Percentiles rank a stretch among this genome's conserved stretches.
Conservation (phyloP, 176 grass and related monocot genomes). For the Zizania latifolia region DNA sequence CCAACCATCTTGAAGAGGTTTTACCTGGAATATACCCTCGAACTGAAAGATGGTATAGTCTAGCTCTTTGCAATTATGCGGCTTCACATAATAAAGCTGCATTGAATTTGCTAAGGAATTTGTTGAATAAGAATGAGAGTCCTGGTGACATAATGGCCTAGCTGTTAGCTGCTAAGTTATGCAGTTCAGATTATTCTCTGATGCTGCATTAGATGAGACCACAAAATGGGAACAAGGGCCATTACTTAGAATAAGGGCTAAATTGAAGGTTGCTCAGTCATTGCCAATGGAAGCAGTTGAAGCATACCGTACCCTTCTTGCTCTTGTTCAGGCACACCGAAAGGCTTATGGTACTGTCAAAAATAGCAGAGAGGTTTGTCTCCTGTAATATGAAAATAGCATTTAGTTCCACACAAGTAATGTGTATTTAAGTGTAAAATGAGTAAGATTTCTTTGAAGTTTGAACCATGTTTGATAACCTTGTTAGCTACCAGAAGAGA, state of each 20-base stretch:
- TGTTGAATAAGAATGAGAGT: slow-evolving; percentile 71
- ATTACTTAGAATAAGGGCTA: slow-evolving; percentile 77
- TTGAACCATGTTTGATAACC: background rate
- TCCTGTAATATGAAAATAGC: slow-evolving; percentile 17
- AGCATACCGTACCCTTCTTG: slow-evolving; percentile 75
- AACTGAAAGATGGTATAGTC: slow-evolving; percentile 73
- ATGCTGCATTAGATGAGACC: slow-evolving; percentile 91
- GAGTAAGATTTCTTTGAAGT: background rate
- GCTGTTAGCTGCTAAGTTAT: slow-evolving; percentile 85
- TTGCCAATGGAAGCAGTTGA: slow-evolving; percentile 75
- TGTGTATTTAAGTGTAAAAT: background rate
- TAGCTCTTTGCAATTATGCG: slow-evolving; percentile 76
- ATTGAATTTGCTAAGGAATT: slow-evolving; percentile 78
- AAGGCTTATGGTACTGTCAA: slow-evolving; percentile 63
- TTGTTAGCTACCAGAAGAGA: background rate
- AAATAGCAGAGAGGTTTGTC: slow-evolving; percentile 58
- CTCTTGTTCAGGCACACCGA: slow-evolving; percentile 90
- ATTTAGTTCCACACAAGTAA: background rate
- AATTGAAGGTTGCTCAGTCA: slow-evolving; percentile 78
- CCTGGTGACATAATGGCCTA: slow-evolving; percentile 65
- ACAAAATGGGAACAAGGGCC: slow-evolving; percentile 94
- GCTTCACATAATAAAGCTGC: slow-evolving; percentile 57
- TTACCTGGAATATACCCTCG: slow-evolving; percentile 82
- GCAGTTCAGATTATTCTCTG: slow-evolving; percentile 47
- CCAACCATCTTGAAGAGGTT: slow-evolving; percentile 72